phyloP scores from a whole-genome alignment of 108 stramenopile genomes.

The Cyclostephanos invisitatus region DNA sequence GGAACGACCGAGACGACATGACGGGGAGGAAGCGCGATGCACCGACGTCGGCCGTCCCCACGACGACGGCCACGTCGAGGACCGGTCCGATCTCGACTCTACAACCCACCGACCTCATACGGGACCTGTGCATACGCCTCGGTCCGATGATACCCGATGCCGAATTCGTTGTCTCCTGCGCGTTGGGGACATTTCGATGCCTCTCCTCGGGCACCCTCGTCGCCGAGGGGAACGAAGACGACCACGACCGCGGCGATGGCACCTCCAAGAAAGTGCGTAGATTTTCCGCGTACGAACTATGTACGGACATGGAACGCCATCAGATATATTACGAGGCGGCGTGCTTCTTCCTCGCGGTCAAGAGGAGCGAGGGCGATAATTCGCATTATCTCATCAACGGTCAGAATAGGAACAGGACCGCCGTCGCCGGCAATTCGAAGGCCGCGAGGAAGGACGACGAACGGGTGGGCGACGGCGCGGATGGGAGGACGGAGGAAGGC shows the following conservation, averaged over 20 bases:
- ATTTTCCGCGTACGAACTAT: slow-evolving; percentile 3
- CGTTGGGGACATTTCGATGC: slow-evolving; percentile 19
- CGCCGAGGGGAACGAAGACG: not conserved
- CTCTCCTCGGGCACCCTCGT: not conserved
- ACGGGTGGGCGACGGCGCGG: not conserved
- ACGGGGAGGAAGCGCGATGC: slow-evolving; percentile 7
- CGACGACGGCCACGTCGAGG: not conserved
- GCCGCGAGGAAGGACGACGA: slow-evolving; percentile 9
- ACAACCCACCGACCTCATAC: slow-evolving; percentile 25
- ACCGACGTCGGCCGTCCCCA: not conserved
- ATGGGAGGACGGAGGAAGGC: slow-evolving; percentile 12
- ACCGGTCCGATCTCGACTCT: not conserved
- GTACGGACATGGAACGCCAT: slow-evolving; percentile 44
- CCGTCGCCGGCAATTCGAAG: not conserved
- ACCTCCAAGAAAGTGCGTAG: not conserved
- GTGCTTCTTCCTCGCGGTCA: slow-evolving; percentile 60
- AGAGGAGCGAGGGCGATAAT: slow-evolving; percentile 36
- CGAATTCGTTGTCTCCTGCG: slow-evolving; percentile 25
- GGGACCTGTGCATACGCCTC: slow-evolving; percentile 41
- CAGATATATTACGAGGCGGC: slow-evolving; percentile 60
- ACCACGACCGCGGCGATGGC: not conserved
- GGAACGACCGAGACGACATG: not conserved
- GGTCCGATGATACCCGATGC: slow-evolving; percentile 41
- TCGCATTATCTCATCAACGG: slow-evolving; percentile 1
- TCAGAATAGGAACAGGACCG: slow-evolving; percentile 4